Evolutionary conservation across 495 filamentous ascomycete species (phyloP), one percentile per base, ranked within the genome.

Genomic region (Amorphotheca resinae): DNA sequence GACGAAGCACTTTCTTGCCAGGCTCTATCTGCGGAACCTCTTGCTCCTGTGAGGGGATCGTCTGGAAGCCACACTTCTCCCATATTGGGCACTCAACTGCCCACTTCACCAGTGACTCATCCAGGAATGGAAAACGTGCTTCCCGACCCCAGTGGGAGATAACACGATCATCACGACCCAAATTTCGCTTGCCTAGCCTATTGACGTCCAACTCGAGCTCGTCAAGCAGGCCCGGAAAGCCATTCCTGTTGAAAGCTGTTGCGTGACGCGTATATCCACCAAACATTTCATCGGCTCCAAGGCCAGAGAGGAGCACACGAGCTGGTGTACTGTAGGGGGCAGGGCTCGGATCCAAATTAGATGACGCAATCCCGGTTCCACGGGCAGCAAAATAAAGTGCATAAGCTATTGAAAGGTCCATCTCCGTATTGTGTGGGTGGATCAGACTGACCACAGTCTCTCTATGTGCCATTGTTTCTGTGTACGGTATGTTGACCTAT

Each of bases 241-340:
- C 79, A 20, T 60, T 55, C 0, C 77, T 72, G 11, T 68, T 62
- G 52, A 82, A 95, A 1, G 88, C 84, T 4, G 77, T 73, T 1
- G 77, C 73, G 49, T 99, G 91, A 2, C 91, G 78, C 9, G 77
- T 76, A 54, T 99, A 99, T 4, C 91, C 91, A 15, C 80, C 91
- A 48, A 99, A 93, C 2, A 99, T 77, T 60, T 99, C 91, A 56
- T 99, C 91, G 3, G 91, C 91, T 1, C 91, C 91, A 6, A 99
- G 77, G 7, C 91, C 91, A 8, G 89, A 95, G 3, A 99, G 68
- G 0, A 96, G 71, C 1, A 95, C 82, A 11, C 88, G 77, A 0
- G 91, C 82, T 0, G 78, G 66, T 1, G 84, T 86, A 4, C 63
- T 71, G 57, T 87, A 88, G 0, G 43, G 16, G 1, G 43, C 44